Evolutionary conservation across 257 asterid species (phyloP), one percentile per base, ranked within the genome.

Genomic region (Craterostigma plantagineum): DNA sequence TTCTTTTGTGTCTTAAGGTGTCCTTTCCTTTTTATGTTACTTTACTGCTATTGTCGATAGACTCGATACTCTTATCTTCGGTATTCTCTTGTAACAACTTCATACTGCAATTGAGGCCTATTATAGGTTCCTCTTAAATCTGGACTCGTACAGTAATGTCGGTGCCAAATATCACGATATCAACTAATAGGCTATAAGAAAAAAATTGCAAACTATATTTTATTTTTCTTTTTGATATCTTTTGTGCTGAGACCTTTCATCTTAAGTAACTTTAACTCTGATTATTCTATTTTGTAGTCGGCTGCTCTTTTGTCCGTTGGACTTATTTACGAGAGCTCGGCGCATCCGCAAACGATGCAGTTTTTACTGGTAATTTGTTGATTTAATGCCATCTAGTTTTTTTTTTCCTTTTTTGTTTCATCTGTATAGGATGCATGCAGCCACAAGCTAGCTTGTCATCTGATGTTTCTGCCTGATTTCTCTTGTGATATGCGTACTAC

Each of bases 311-410:
- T 87, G 45, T 87, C 95, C 15, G 71, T 82, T 38, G 95, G 98
- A 64, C 82, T 87, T 52, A 81, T 87, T 50, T 87, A 79, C 10
- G 98, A 87, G 67, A 95, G 98, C 63, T 79, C 95, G 10, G 95
- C 86, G 30, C 98, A 87, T 54, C 93, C 85, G 12, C 98, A 87
- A 55, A 84, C 98, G 27, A 87, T 87, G 98, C 86, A 79, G 50
- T 63, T 77, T 70, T 95, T 85, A 70, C 68, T 85, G 96, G 96
- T 85, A 80, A 65, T 51, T 49, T 43, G 8, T 43, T 48, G 23
- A 48, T 48, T 58, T 52, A 16, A 14, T 66, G 43, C 35, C 12
- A 52, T 38, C 41, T 8, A 43, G 14, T 10, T 37, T 4, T 23
- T n/a, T n/a, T 37, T 37, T 7, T 4, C 14, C 42, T 37, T 7